Conservation (phyloP, 192 early-diverging fungal species). For the Coemansia aciculifera region DNA sequence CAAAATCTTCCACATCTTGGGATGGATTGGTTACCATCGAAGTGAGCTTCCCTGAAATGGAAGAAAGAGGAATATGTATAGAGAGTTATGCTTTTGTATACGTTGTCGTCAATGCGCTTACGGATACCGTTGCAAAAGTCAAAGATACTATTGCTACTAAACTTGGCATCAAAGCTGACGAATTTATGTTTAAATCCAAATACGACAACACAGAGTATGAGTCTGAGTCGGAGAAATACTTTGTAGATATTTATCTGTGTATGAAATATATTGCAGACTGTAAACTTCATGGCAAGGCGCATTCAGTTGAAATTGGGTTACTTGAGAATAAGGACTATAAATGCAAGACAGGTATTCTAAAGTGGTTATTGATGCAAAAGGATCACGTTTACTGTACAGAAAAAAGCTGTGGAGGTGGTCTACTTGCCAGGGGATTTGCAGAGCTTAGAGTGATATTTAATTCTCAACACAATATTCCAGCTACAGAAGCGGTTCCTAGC, state of each 20-base stretch:
- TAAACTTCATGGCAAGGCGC: no score
- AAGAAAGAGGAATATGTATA: neutral
- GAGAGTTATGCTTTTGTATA: neutral
- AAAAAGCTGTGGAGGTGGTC: neutral
- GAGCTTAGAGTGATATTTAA: no score
- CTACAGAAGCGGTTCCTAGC: no score
- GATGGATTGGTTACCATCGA: neutral
- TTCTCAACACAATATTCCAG: no score
- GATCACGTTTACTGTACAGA: no score
- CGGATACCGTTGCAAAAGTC: neutral
- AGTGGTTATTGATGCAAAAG: neutral
- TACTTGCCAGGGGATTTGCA: no score
- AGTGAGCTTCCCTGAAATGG: neutral
- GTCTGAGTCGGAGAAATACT: no score
- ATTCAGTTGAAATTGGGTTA: no score
- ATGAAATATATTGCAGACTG: no score
- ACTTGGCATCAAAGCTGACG: neutral
- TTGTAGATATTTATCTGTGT: no score
- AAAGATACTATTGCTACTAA: neutral
- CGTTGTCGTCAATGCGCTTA: neutral
- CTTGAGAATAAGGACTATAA: no score
- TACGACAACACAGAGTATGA: neutral
- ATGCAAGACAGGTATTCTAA: neutral
- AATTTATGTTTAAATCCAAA: constrained; percentile 3
- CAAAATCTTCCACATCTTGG: neutral